Evolutionary conservation across 169 alveolate genomes (phyloP), one percentile per base, ranked within the genome.

Genomic region (Plasmodium yoelii): DNA sequence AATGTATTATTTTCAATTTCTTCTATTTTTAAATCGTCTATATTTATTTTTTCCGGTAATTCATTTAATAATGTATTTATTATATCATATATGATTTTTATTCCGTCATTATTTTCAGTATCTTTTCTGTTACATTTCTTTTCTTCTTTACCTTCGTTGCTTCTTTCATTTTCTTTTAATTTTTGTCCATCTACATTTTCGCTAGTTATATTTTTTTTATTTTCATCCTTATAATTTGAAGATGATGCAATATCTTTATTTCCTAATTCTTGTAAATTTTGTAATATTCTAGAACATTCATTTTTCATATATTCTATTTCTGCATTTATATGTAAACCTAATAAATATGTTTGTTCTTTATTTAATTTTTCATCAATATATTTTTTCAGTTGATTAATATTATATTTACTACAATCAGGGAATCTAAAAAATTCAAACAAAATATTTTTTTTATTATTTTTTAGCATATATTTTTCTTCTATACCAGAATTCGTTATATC

Each of bases 271-370:
- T 95, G 94, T 49, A 97, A 96, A 13, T 94, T 94, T 42, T 87
- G 91, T 88, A 97, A 96, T 42, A 97, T 91, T 24, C 93, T 90
- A 42, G 96, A 98, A 70, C 98, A 96, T 89, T 96, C 95, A 47
- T 95, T 87, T 55, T 98, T 97, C 68, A 97, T 93, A 88, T 96
- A 98, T 56, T 98, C 98, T 44, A 97, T 97, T 96, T 98, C 99
- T 19, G 99, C 99, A 73, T 97, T 97, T 51, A 99, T 98, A 88
- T 98, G 99, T 87, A 98, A 95, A 57, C 98, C 98, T 92, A 97
- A 97, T 96, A 98, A 93, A 84, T 72, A 93, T 0, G 96, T 95
- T 47, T 96, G 90, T 91, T 98, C 99, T 42, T 96, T 92, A 4
- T 99, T 99, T 59, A 97, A 93, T 86, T 95, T 96, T 88, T 98